Evolutionary conservation across 1,284 basidiomycete genomes (phyloP), one percentile per base, ranked within the genome.

Genomic region (Baeospora myosura): DNA sequence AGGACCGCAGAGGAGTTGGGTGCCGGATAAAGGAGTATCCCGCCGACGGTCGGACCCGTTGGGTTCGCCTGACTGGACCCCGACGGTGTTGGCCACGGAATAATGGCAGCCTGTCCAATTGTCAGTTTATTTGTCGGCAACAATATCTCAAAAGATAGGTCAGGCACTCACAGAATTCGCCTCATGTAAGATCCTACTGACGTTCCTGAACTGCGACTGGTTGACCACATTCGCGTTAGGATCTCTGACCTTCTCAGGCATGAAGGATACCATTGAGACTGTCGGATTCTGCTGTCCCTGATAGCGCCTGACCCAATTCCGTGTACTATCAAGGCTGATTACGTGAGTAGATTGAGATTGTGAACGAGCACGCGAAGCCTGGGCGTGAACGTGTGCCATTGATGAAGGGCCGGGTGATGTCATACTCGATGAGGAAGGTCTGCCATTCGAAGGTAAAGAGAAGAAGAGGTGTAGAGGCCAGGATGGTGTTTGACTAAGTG

Each of bases 181-280:
- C 43, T 78, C 72, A 42, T 65, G 67, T 18, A 81, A 58, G 23
- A 70, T 58, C 16, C 66, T 60, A 14, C 76, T 71, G 45, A 82
- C 60, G 23, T 69, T 64, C 42, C 74, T 69, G 54, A 81, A 82
- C 41, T 62, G 64, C 28, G 66, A 58, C 51, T 71, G 63, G 52
- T 81, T 82, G 42, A 67, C 64, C 39, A 62, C 61, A 51, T 71
- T 67, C 30, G 58, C 56, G 24, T 68, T 63, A 16, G 68, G 59
- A 45, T 78, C 71, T 25, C 71, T 60, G 36, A 76, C 65, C 26
- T 71, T 68, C 52, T 78, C 74, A 7, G 79, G 71, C 67, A 81
- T 73, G 58, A 82, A 74, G 39, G 77, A 77, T 58, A 41, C 34
- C 71, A 78, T 43, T 74, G 64, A 18, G 75, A 75, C 25, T 66